Evolutionary conservation across 495 filamentous ascomycete species (phyloP).

Genomic region (Cenococcum geophilum): DNA sequence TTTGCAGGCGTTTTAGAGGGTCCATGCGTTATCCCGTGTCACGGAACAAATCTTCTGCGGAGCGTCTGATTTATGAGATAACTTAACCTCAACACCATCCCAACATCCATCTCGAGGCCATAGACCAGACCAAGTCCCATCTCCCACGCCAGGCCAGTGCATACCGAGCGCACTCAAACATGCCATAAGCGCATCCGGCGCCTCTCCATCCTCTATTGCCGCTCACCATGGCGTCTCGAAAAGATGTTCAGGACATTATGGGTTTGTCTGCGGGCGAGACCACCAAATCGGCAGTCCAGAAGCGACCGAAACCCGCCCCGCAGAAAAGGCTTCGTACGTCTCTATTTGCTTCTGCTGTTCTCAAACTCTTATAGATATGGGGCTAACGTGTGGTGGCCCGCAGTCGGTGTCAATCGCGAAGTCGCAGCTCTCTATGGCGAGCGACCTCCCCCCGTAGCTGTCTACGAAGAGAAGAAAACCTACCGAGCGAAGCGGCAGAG

Average conservation of each 20-base stretch:
- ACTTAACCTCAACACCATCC: too few relatives aligned
- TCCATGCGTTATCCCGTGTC: too few relatives aligned
- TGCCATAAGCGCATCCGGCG: not conserved
- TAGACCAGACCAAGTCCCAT: too few relatives aligned
- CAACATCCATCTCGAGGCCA: too few relatives aligned
- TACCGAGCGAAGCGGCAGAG: constrained; percentile 49
- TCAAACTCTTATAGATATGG: not conserved
- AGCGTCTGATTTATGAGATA: too few relatives aligned
- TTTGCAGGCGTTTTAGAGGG: too few relatives aligned
- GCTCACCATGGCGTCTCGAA: constrained; percentile 30
- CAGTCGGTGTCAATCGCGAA: constrained; percentile 69
- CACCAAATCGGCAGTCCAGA: constrained; percentile 15
- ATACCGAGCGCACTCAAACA: too few relatives aligned
- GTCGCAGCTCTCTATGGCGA: constrained; percentile 60
- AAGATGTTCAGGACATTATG: constrained; percentile 34
- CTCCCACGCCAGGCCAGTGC: too few relatives aligned
- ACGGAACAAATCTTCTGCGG: too few relatives aligned
- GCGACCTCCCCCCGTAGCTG: constrained; percentile 61
- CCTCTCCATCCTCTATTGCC: not conserved
- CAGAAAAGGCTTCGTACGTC: constrained; percentile 25
- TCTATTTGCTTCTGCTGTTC: constrained; percentile 13
- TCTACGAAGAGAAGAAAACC: constrained; percentile 52
- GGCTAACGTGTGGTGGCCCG: constrained; percentile 28
- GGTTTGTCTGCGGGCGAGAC: constrained; percentile 24
- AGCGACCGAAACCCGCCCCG: constrained; percentile 24